Evolutionary conservation across 805 yeast genomes (phyloP), one percentile per base, ranked within the genome.

Genomic region (Nakazawaea ambrosiae): DNA sequence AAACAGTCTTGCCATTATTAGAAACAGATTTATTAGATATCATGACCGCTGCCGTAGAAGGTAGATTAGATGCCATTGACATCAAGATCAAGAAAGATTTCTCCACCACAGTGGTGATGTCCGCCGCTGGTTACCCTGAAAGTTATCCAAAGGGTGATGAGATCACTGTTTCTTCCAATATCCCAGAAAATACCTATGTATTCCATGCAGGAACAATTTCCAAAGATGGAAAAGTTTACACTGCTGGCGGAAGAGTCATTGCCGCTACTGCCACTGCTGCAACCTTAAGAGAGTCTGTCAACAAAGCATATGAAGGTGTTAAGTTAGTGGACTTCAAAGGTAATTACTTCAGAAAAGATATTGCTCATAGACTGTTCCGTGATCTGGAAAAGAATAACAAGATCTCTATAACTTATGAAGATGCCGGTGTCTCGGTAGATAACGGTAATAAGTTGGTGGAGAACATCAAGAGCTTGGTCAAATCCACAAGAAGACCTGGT

Each of bases 41-140:
- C 33, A 76, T 94, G 74, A 62, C 90, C 38, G 98, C 97, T 32
- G 81, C 95, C 47, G 95, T 92, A 31, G 96, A 90, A 58, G 95
- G 83, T 61, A 74, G 97, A 60, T 73, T 92, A 47, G 99, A 92
- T 55, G 74, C 95, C 22, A 85, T 88, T 33, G 65, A 65, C 14
- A 65, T 75, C 49, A 68, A 68, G 24, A 61, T 84, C 45, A 70
- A 67, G 45, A 58, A 61, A 23, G 61, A 73, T 49, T 86, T 70
- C 49, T 79, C 95, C 31, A 81, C 97, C 20, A 90, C 97, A 5
- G 97, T 92, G 20, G 97, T 92, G 5, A 70, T 90, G 75, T 79
- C 97, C 29, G 97, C 98, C 40, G 96, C 88, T 45, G 98, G 99
- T 2, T 92, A 92, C 60, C 99, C 99, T 8, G 94, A 83, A 51